Evolutionary conservation across 2,329 filamentous ascomycete species (phyloP), one percentile per base, ranked within the genome.

Genomic region (Venturiaceae sp.): DNA sequence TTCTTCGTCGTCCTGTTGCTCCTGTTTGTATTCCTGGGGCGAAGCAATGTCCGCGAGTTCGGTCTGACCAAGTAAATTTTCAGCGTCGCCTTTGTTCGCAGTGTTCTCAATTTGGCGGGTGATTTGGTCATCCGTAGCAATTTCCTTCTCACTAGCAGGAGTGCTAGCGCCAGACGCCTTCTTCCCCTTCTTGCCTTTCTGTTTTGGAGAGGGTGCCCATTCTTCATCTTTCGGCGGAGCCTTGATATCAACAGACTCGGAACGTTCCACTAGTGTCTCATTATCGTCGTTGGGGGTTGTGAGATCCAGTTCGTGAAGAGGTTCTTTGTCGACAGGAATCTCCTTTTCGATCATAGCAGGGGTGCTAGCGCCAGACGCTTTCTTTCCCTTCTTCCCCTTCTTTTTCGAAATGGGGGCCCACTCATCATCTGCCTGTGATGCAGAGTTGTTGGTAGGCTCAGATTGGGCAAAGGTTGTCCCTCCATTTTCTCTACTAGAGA

Each of bases 121-220:
- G n/a, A 23, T 13, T 13, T 55, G 14, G 14, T 55, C 33, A 16
- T 6, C 33, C 21, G 5, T 19, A 3, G 33, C 8, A 16, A 36
- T 7, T 55, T 39, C 36, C 13, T 55, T 55, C 3, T 46, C 41
- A 46, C 13, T 26, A 5, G 46, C 14, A 37, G 56, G 46, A 37
- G 44, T 58, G 32, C 28, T 37, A 33, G 37, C 11, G 14, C 16
- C n/a, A 21, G 33, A 32, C 19, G 13, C 32, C 52, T 66, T 68
- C 61, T 67, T 71, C 61, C 71, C 73, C 60, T 79, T 78, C 62
- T 79, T 79, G 9, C 69, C 74, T 62, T 78, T 80, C 63, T 76
- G 74, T 60, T 74, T 76, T 59, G 66, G 66, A 53, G 74, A 23
- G 28, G 54, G n/a, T 19, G n/a, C 36, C 54, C 5, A 28, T 56